Evolutionary conservation across 306 rosid species (phyloP).

Genomic region (Prunus mira): DNA sequence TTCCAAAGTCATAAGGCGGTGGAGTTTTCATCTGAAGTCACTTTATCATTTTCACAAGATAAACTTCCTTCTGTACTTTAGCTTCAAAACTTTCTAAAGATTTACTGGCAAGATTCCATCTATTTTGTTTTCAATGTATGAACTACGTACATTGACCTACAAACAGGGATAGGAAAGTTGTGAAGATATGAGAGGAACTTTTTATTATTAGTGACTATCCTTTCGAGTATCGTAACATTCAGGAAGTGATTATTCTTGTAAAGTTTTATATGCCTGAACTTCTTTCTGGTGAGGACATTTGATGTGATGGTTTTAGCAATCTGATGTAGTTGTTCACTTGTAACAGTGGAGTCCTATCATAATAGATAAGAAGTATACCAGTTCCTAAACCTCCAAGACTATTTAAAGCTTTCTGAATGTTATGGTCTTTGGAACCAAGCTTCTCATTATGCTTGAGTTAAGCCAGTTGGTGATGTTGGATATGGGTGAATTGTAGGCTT

Average conservation of each 20-base stretch:
- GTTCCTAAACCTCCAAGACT: background rate
- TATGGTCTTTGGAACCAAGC: slow-evolving; percentile 7
- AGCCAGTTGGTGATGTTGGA: background rate
- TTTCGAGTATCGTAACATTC: background rate
- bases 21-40: background rate
- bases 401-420: background rate
- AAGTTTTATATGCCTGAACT: background rate
- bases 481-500: too few species aligned
- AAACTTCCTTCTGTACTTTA: background rate
- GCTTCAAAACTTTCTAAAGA: background rate
- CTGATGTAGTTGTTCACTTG: background rate
- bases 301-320: background rate
- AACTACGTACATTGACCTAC: background rate
- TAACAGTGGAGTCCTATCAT: background rate
- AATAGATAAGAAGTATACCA: background rate
- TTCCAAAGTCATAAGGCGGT: background rate
- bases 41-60: background rate
- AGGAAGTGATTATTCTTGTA: background rate
- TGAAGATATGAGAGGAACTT: background rate
- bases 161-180: background rate
- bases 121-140: background rate
- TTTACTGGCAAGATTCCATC: background rate
- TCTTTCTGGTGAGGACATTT: background rate
- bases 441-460: background rate
- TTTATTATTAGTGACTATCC: background rate